Evolutionary conservation across 768 basidiomycete species (phyloP).

Genomic region (Asterophora parasitica): DNA sequence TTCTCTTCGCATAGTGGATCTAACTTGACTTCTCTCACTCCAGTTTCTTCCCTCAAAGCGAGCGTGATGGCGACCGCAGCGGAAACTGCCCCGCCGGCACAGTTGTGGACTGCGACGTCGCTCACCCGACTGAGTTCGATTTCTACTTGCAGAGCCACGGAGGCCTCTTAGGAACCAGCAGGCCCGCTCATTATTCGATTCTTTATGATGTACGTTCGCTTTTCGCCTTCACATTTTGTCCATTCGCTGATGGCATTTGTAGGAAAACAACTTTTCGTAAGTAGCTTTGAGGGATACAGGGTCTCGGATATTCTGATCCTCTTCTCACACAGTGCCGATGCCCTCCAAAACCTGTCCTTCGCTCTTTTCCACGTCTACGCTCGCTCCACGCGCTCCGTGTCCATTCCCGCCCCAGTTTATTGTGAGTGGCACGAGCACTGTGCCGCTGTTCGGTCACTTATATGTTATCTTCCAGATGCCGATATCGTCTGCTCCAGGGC

Average conservation of each 20-base stretch:
- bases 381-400: slow-evolving; percentile 74
- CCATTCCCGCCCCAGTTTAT: slow-evolving; percentile 79
- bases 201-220: slow-evolving; percentile 36
- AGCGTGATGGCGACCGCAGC: slow-evolving; percentile 55
- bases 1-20: neutral
- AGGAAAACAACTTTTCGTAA: slow-evolving; percentile 61
- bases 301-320: neutral
- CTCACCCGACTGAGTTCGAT: slow-evolving; percentile 72
- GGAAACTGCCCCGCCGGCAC: slow-evolving; percentile 78
- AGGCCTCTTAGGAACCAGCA: slow-evolving; percentile 71
- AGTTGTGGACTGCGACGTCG: slow-evolving; percentile 67
- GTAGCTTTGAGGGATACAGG: slow-evolving; percentile 8
- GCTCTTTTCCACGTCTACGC: slow-evolving; percentile 56
- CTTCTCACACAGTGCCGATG: slow-evolving; percentile 40
- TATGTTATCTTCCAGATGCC: slow-evolving; percentile 12
- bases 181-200: slow-evolving; percentile 42
- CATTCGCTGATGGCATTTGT: neutral
- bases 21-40: neutral
- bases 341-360: slow-evolving; percentile 62
- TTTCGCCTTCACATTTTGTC: neutral
- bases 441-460: neutral
- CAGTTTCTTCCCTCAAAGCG: slow-evolving; percentile 32
- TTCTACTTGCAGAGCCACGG: slow-evolving; percentile 78
- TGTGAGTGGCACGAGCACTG: slow-evolving; percentile 40
- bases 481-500: slow-evolving; percentile 60